Conservation (phyloP, 257 asterid genomes). For the Solanum appendiculatum region DNA sequence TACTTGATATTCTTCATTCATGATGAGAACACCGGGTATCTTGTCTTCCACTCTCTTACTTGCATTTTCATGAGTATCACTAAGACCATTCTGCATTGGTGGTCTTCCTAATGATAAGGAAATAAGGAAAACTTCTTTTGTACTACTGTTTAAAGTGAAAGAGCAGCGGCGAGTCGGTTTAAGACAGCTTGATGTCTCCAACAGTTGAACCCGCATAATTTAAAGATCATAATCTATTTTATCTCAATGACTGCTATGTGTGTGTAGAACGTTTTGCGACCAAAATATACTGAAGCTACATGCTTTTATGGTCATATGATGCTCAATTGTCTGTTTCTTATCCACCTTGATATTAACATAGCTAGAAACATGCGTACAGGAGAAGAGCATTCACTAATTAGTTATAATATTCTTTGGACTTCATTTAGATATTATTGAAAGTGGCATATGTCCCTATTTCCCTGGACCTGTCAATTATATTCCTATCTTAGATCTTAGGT, state of each 20-base stretch:
- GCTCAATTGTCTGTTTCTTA: background rate
- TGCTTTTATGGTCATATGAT: background rate
- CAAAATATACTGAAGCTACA: background rate
- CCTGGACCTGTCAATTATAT: background rate
- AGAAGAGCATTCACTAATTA: background rate
- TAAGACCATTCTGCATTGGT: background rate
- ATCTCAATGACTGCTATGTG: background rate
- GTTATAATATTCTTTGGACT: background rate
- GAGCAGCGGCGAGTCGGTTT: background rate
- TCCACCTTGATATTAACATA: background rate
- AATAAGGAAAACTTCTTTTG: background rate
- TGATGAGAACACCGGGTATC: conserved; percentile 85
- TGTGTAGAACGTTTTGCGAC: background rate
- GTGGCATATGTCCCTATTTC: background rate
- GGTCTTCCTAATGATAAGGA: background rate
- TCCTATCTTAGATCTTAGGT: background rate
- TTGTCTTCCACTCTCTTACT: background rate
- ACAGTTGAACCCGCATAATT: background rate
- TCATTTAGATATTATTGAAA: background rate
- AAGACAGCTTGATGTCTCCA: background rate
- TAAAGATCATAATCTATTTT: background rate
- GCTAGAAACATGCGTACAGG: background rate
- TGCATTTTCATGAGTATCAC: background rate
- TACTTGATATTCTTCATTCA: conserved; percentile 87
- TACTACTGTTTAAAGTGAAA: background rate